Conservation (phyloP, 352 stramenopile species). For the Globisporangium polare region DNA sequence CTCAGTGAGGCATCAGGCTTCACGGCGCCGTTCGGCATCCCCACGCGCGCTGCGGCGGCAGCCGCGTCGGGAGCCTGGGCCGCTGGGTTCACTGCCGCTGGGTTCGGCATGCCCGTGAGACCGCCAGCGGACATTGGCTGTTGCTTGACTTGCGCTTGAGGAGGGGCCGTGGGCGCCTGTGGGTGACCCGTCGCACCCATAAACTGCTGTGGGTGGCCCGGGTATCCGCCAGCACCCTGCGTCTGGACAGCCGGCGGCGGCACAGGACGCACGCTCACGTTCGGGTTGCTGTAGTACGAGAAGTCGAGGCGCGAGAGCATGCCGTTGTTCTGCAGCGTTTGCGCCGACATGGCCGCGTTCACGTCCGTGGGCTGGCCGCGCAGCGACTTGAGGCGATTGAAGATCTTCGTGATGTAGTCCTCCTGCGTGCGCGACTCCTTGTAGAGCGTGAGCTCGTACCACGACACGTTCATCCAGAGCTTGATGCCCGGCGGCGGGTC, state of each 20-base stretch:
- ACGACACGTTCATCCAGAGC: slow-evolving; percentile 86
- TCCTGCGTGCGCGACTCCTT: slow-evolving; percentile 82
- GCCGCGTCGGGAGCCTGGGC: background rate
- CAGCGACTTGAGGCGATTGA: slow-evolving; percentile 75
- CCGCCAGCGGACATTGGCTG: slow-evolving; percentile 6
- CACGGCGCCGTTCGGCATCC: slow-evolving; percentile 3
- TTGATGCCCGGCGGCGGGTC: slow-evolving; percentile 77
- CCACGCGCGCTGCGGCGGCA: background rate
- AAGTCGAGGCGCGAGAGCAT: slow-evolving; percentile 75
- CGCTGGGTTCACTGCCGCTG: background rate
- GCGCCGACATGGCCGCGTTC: slow-evolving; percentile 59
- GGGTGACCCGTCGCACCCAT: slow-evolving; percentile 20
- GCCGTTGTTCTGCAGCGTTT: slow-evolving; percentile 59
- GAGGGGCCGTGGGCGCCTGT: slow-evolving; percentile 5
- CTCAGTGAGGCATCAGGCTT: slow-evolving; percentile 16
- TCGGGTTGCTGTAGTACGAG: slow-evolving; percentile 71
- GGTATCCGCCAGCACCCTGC: slow-evolving; percentile 32
- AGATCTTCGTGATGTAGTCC: slow-evolving; percentile 88
- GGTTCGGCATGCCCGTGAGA: slow-evolving; percentile 18
- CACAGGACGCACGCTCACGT: slow-evolving; percentile 32
- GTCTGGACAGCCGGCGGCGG: slow-evolving; percentile 17
- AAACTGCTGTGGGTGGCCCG: slow-evolving; percentile 43
- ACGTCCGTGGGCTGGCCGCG: slow-evolving; percentile 70
- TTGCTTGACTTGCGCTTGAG: slow-evolving; percentile 16
- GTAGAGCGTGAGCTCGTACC: slow-evolving; percentile 82